Conservation (phyloP, 768 basidiomycete genomes). For the Tulasnella sp. region DNA sequence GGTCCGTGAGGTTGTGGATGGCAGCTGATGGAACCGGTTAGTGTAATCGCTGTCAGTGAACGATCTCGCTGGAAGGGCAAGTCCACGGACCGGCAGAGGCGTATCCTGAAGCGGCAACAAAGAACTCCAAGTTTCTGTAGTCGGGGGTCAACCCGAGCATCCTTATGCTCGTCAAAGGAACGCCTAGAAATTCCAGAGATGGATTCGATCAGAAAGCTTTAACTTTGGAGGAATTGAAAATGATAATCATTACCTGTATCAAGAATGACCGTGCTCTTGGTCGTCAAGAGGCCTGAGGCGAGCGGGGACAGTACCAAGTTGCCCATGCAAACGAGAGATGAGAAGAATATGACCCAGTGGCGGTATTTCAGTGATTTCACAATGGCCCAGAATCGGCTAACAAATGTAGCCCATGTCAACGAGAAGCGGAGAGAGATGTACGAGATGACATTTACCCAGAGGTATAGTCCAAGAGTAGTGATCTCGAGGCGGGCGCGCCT, state of each 20-base stretch:
- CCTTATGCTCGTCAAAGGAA: constrained; percentile 33
- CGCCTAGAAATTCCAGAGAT: not conserved
- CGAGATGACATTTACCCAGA: constrained; percentile 21
- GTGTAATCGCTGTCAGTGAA: not conserved
- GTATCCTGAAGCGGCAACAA: constrained; percentile 51
- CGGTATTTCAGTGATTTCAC: constrained; percentile 40
- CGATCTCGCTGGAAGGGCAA: too few species aligned
- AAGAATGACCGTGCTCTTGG: not conserved
- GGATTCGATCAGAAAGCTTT: not conserved
- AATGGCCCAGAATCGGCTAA: constrained; percentile 36
- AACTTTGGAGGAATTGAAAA: not conserved
- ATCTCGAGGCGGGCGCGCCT: constrained; percentile 43
- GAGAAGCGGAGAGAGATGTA: constrained; percentile 20
- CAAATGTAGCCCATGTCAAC: not conserved
- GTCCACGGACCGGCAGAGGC: constrained; percentile 19
- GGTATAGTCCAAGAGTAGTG: constrained; percentile 59
- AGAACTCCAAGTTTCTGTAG: constrained; percentile 38
- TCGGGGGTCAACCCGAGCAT: constrained; percentile 38
- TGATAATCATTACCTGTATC: constrained; percentile 16
- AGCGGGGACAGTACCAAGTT: constrained; percentile 48
- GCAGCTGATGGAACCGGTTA: constrained; percentile 22
- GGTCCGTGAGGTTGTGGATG: constrained; percentile 40
- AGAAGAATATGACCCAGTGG: constrained; percentile 46
- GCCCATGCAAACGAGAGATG: constrained; percentile 38
- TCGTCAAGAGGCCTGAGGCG: constrained; percentile 32